Percentiles rank a stretch among this genome's conserved stretches.
These are phyloP conservation scores for Colletotrichum lini DNA, from an alignment of 2,329 filamentous ascomycete species.

Conservation along the genomic window DNA sequence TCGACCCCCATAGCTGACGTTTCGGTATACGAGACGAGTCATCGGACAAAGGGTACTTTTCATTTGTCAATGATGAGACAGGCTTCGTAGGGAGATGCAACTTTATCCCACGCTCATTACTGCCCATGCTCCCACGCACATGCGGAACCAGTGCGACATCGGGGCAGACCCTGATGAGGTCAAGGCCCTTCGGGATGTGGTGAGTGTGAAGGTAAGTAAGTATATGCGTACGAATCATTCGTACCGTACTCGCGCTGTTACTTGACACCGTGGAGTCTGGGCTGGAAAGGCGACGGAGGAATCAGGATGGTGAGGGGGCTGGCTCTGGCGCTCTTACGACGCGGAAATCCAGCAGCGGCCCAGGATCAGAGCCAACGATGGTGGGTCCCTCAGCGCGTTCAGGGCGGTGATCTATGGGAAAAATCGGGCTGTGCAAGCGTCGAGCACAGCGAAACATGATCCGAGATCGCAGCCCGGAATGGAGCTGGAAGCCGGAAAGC, in stretches of 20 bases:
- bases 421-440: constrained; percentile 30
- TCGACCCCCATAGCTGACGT: no score
- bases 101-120: neutral
- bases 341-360: constrained; percentile 18
- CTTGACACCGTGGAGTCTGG: constrained; percentile 7
- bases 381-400: constrained; percentile 27
- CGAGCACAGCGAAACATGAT: constrained; percentile 19
- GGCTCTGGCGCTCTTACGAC: constrained; percentile 22
- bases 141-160: constrained; percentile 31
- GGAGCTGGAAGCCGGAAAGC: constrained; percentile 1
- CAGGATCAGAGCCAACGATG: neutral
- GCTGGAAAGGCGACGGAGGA: neutral
- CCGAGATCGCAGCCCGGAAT: constrained; percentile 35
- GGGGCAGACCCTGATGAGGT: constrained; percentile 27
- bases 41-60: constrained; percentile 27
- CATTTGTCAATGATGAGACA: constrained; percentile 20
- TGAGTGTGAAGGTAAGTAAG: neutral
- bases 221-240: no score
- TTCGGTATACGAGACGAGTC: constrained; percentile 33
- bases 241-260: neutral
- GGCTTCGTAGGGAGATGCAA: constrained; percentile 2
- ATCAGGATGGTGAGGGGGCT: constrained; percentile 2
- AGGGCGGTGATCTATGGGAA: constrained; percentile 30
- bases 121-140: neutral
- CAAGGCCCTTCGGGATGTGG: constrained; percentile 23